Base-by-base conservation (phyloP, 495 filamentous ascomycete species). In the Neurospora sp. region DNA sequence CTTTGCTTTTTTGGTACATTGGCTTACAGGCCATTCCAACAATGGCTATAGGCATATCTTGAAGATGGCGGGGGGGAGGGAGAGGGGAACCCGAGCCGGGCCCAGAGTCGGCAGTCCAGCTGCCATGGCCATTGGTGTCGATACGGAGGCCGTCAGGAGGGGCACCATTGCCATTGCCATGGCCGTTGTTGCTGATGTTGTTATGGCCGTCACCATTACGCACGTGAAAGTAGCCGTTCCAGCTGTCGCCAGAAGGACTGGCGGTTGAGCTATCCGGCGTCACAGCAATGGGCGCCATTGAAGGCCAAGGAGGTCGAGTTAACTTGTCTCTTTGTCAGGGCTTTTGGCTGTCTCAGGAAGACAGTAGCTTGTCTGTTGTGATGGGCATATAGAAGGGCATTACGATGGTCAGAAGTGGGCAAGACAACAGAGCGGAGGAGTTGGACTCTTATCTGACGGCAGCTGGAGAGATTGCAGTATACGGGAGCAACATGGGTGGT, bases 21-120 rank as follows among this genome's bases (percentile, higher is more conserved):
- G 9, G 8, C 77, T 90, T 88, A n/a, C n/a, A 87, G 14, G 87
- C 83, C 79, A 89, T 79, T 39, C 88, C 88, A n/a, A 90, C 82
- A 54, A 90, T 82, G 44, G 88, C 88, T 62, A 90, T 86, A 20
- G 88, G 87, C 77, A 78, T 79, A 7, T 31, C 23, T 16, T 62
- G 54, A 8, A 60, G 10, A 60, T 60, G 49, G 49, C 49, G 20
- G 5, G 18, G 20, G n/a, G 49, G 49, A 27, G 49, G 49, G 49
- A 27, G 49, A 11, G 49, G 49, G 20, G 20, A 83, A 38, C 75
- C 49, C 16, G 73, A 27, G 69, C 40, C 23, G 31, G 71, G 18
- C 38, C 14, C 39, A 37, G 69, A 12, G 14, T 14, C 69, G 62
- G 69, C 11, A 39, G 40, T 38, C 42, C 75, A 78, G 70, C 81